These are phyloP conservation scores for Aphanocladium album DNA, from an alignment of 2,329 filamentous ascomycete genomes.

Conservation along the genomic window DNA sequence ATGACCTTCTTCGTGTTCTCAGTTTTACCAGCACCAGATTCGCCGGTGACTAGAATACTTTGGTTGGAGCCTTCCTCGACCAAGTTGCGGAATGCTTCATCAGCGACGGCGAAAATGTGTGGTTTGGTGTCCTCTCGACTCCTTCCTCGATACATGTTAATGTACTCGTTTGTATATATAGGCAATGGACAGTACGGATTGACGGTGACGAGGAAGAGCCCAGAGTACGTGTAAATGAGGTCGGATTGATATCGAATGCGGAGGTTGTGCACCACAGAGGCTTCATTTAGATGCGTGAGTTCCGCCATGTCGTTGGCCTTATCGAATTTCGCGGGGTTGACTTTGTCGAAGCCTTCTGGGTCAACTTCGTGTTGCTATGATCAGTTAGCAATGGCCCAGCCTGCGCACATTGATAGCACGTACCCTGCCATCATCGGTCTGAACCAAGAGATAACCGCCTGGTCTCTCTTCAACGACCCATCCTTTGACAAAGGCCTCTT, in stretches of 20 bases:
- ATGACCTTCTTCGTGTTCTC: slow-evolving; percentile 99
- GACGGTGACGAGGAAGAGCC: slow-evolving; percentile 91
- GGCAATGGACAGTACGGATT: slow-evolving; percentile 94
- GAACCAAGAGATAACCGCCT: slow-evolving; percentile 68
- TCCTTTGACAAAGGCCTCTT: slow-evolving; percentile 84
- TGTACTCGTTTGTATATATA: slow-evolving; percentile 93
- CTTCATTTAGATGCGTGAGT: slow-evolving; percentile 94
- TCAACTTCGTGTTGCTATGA: slow-evolving; percentile 78
- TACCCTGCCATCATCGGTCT: slow-evolving; percentile 89
- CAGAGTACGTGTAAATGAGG: slow-evolving; percentile 97
- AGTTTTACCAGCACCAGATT: slow-evolving; percentile 96
- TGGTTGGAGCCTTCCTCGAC: slow-evolving; percentile 95
- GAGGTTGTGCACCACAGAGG: slow-evolving; percentile 95
- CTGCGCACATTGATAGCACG: slow-evolving; percentile 29
- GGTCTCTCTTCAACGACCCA: slow-evolving; percentile 81
- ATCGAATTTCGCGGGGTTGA: slow-evolving; percentile 99
- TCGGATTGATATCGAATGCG: slow-evolving; percentile 93
- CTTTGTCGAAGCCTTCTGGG: slow-evolving; percentile 87
- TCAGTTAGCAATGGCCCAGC: slow-evolving; percentile 16
- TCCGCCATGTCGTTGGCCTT: slow-evolving; percentile 99
- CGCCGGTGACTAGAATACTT: slow-evolving; percentile 95
- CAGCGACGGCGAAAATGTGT: slow-evolving; percentile 96
- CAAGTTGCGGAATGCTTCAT: slow-evolving; percentile 91
- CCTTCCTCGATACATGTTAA: slow-evolving; percentile 95
- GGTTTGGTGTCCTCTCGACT: slow-evolving; percentile 91